phyloP scores from a whole-genome alignment of 164 flowering plant genomes.

The Chloranthus sessilifolius region DNA sequence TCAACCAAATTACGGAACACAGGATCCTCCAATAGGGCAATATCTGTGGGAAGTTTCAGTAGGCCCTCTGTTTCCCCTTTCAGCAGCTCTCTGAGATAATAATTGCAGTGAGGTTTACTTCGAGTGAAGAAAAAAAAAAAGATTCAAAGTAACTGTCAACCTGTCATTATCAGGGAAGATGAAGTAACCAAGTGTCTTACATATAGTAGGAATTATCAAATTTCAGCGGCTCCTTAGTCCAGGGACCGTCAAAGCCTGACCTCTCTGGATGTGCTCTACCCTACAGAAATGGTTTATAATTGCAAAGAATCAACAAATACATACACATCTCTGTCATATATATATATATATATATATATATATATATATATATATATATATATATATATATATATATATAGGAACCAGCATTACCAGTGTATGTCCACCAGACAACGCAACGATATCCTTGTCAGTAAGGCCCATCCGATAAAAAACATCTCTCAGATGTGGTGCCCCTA shows the following conservation, averaged over 20 bases:
- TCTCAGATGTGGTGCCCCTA: conserved; percentile 71
- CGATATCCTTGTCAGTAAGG: conserved; percentile 84
- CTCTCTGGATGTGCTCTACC: conserved; percentile 84
- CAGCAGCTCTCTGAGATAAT: conserved; percentile 58
- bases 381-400: too few relatives aligned
- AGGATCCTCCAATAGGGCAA: conserved; percentile 63
- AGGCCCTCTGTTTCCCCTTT: conserved; percentile 49
- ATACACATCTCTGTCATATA: neutral
- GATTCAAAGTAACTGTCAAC: neutral
- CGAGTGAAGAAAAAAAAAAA: too few relatives aligned
- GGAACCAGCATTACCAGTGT: conserved; percentile 66
- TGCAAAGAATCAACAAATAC: neutral
- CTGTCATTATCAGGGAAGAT: neutral
- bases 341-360: neutral
- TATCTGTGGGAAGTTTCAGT: conserved; percentile 73
- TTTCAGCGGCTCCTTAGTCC: conserved; percentile 80
- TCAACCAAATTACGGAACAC: conserved; percentile 49
- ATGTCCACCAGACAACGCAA: conserved; percentile 88
- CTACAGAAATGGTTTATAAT: conserved; percentile 23
- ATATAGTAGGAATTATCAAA: conserved; percentile 86
- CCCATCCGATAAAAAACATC: conserved; percentile 88
- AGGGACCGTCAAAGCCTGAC: conserved; percentile 90
- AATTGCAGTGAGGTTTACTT: neutral
- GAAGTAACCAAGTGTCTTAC: conserved; percentile 33
- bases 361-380: neutral